A percentile compares a stretch with the other conserved stretches of the same genome.
Evolutionary conservation across 352 stramenopile genomes (phyloP).

Genomic region (Phytopythium litorale): DNA sequence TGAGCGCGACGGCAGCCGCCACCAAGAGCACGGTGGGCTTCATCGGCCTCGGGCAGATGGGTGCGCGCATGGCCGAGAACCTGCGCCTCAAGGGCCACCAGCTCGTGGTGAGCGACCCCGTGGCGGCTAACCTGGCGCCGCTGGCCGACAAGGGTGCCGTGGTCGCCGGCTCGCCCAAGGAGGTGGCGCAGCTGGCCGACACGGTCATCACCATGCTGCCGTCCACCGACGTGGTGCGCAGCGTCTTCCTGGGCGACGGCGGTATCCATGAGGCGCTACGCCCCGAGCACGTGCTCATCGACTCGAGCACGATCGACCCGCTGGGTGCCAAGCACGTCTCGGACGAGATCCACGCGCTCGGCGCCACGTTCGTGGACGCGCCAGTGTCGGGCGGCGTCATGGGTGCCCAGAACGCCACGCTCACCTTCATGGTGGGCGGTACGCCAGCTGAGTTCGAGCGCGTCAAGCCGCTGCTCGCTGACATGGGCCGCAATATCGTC

Average conservation of each 20-base stretch:
- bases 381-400: conserved; percentile 96
- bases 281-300: conserved; percentile 87
- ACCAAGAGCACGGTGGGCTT: conserved; percentile 71
- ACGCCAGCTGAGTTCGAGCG: conserved; percentile 51
- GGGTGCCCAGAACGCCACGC: conserved; percentile 92
- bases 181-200: conserved; percentile 75
- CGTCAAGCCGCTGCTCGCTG: conserved; percentile 78
- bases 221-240: conserved; percentile 84
- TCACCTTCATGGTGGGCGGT: conserved; percentile 98
- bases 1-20: conserved; percentile 5
- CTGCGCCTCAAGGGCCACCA: conserved; percentile 75
- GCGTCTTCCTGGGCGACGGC: conserved; percentile 66
- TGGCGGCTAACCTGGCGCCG: conserved; percentile 39
- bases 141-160: conserved; percentile 52
- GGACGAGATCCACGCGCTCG: conserved; percentile 45
- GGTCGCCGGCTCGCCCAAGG: conserved; percentile 45
- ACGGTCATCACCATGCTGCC: conserved; percentile 96
- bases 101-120: conserved; percentile 79
- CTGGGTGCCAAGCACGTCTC: conserved; percentile 89
- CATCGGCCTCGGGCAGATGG: conserved; percentile 95
- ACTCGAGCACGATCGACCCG: conserved; percentile 96
- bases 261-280: conserved; percentile 69
- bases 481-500: conserved; percentile 95
- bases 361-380: conserved; percentile 90
- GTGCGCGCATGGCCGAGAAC: conserved; percentile 92